Evolutionary conservation across 495 filamentous ascomycete species (phyloP).

Genomic region (Talaromyces nanjingensis): DNA sequence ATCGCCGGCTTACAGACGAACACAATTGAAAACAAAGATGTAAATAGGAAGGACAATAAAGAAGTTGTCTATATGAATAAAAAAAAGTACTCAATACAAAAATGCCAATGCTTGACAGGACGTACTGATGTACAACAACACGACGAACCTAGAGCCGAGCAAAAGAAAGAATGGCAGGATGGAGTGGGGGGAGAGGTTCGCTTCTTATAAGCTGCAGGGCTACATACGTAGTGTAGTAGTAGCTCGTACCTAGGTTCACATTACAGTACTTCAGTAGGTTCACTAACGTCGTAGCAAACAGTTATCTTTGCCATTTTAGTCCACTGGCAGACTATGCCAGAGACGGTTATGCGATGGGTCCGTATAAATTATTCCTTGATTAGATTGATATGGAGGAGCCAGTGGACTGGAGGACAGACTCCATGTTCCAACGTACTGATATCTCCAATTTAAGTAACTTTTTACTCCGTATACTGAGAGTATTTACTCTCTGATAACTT

Average conservation of each 20-base stretch:
- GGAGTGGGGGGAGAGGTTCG: not conserved
- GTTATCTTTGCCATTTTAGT: not conserved
- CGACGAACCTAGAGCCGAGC: not conserved
- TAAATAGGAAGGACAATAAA: not conserved
- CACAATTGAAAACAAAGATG: not conserved
- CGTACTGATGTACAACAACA: not conserved
- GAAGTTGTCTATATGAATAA: not conserved
- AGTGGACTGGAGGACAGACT: not conserved
- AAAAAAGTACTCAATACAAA: not conserved
- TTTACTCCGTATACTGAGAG: too few relatives aligned
- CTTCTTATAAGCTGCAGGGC: slow-evolving; percentile 1
- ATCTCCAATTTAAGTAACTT: not conserved
- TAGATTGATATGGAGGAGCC: not conserved
- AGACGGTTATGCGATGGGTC: not conserved
- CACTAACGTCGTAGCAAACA: not conserved
- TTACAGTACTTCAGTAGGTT: not conserved
- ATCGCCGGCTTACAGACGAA: not conserved
- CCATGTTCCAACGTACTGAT: not conserved
- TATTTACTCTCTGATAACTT: not conserved
- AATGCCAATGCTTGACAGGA: not conserved
- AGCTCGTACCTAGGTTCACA: too few relatives aligned
- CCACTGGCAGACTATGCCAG: not conserved
- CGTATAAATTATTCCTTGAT: not conserved
- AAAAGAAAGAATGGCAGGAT: not conserved
- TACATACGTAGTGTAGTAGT: not conserved